These are phyloP conservation scores for Boletus rubescentipes DNA, from an alignment of 768 basidiomycete genomes.

Conservation along the genomic window DNA sequence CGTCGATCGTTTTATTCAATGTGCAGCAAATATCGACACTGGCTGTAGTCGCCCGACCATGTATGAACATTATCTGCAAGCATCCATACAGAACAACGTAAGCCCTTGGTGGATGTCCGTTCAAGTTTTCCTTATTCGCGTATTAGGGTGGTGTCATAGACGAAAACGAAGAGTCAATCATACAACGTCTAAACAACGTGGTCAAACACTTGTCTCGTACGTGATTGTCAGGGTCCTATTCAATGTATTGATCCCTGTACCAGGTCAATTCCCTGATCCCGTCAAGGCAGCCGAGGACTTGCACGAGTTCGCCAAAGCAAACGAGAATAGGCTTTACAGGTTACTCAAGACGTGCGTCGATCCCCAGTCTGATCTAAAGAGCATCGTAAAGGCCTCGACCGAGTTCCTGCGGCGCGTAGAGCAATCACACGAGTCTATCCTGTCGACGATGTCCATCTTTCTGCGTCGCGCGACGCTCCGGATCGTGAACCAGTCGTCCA, in stretches of 20 bases:
- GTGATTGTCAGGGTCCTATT: constrained; percentile 21
- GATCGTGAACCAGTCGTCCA: constrained; percentile 80
- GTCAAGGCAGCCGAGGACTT: constrained; percentile 79
- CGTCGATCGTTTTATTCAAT: constrained; percentile 15
- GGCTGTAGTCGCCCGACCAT: constrained; percentile 59
- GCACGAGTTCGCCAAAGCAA: constrained; percentile 77
- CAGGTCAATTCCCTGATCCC: constrained; percentile 64
- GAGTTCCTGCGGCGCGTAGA: constrained; percentile 81
- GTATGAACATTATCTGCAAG: constrained; percentile 68
- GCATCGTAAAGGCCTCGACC: constrained; percentile 73
- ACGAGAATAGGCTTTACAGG: constrained; percentile 85
- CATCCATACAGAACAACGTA: constrained; percentile 84
- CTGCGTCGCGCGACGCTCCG: constrained; percentile 70
- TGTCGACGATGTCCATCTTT: constrained; percentile 67
- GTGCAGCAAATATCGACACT: neutral
- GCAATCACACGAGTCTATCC: constrained; percentile 57
- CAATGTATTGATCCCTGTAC: neutral
- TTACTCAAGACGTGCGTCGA: constrained; percentile 81
- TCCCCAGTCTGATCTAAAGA: constrained; percentile 78
- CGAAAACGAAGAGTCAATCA: constrained; percentile 67
- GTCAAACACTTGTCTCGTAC: constrained; percentile 63
- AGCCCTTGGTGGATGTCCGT: constrained; percentile 27
- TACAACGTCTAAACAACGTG: constrained; percentile 50
- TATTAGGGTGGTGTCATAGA: constrained; percentile 87
- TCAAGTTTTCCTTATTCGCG: neutral